Percentiles rank a stretch among this genome's conserved stretches.
phyloP scores from a whole-genome alignment of 1,139 yeast genomes.

The Nadsonia starkeyi-henricii region DNA sequence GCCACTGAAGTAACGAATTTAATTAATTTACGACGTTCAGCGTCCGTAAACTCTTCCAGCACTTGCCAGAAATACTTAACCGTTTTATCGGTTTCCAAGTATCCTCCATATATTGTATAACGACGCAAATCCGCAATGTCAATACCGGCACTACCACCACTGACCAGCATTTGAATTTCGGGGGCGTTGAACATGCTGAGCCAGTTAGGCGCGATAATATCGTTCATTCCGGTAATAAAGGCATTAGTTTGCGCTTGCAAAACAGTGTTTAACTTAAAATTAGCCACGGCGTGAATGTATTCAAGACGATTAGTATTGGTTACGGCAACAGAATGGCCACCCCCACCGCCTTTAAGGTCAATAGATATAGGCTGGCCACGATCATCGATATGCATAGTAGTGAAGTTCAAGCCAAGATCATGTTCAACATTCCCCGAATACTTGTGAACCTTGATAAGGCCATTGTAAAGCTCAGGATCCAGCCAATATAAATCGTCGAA shows the following conservation, averaged over 20 bases:
- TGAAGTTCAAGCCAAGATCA: slow-evolving; percentile 50
- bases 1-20: slow-evolving; percentile 88
- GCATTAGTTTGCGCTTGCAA: slow-evolving; percentile 44
- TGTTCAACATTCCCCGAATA: slow-evolving; percentile 46
- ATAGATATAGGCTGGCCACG: slow-evolving; percentile 14
- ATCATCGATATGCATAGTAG: slow-evolving; percentile 30
- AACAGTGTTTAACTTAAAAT: slow-evolving; percentile 59
- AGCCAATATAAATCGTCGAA: slow-evolving; percentile 67
- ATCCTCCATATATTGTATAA: slow-evolving; percentile 61
- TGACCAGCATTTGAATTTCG: slow-evolving; percentile 72
- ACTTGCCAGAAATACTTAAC: slow-evolving; percentile 63
- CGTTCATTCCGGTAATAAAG: slow-evolving; percentile 60
- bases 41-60: slow-evolving; percentile 47
- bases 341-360: slow-evolving; percentile 12
- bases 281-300: slow-evolving; percentile 66
- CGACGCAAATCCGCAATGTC: slow-evolving; percentile 53
- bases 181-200: slow-evolving; percentile 68
- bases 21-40: slow-evolving; percentile 48
- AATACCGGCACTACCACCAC: slow-evolving; percentile 64
- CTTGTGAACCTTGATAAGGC: slow-evolving; percentile 46
- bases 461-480: slow-evolving; percentile 54
- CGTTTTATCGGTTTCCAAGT: slow-evolving; percentile 34
- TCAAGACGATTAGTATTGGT: slow-evolving; percentile 48
- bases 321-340: slow-evolving; percentile 34
- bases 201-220: slow-evolving; percentile 61